Evolutionary conservation across 225 moss, liverwort and hornwort genomes (phyloP), one percentile per base, ranked within the genome.

Genomic region (Physcomitrium patens): DNA sequence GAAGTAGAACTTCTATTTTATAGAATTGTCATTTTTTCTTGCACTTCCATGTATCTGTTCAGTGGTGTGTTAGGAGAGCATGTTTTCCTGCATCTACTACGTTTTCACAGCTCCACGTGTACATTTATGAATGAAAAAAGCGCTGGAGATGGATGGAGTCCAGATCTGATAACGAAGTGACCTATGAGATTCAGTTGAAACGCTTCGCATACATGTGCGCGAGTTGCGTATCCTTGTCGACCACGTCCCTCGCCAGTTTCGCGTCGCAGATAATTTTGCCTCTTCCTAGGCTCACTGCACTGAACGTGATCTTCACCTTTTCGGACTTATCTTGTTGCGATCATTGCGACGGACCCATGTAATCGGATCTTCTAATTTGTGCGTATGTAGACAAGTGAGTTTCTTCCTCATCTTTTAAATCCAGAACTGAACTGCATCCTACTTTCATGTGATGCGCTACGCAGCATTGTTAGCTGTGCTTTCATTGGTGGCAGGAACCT

Each of bases 91-190:
- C 12, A 24, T 54, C 54, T 73, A 68, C 28, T 3, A 2, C 57
- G 65, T 10, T 60, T 52, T 66, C 60, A 61, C 67, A 81, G 71
- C 55, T 68, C 63, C 60, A 60, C 66, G 41, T 81, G 31, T 59
- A 56, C 48, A 42, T 45, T 76, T 62, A 61, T 68, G 77, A 77
- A 78, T 73, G 82, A 73, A 60, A 59, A 52, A 31, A 27, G 60
- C 60, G 65, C 60, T 60, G 63, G 65, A 67, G 71, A 75, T 68
- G 62, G 56, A 76, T 71, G 76, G 68, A 28, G 60, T 12, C 43
- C 53, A 59, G 55, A 53, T 77, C 64, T 76, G 69, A 69, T 79
- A 60, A 62, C 61, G 82, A 82, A 82, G 61, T 77, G 79, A 79
- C 79, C 73, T 74, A 60, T 72, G 58, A 75, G 57, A 59, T 81